phyloP scores from a whole-genome alignment of 2,329 filamentous ascomycete genomes.

The Trichoderma oligosporum region DNA sequence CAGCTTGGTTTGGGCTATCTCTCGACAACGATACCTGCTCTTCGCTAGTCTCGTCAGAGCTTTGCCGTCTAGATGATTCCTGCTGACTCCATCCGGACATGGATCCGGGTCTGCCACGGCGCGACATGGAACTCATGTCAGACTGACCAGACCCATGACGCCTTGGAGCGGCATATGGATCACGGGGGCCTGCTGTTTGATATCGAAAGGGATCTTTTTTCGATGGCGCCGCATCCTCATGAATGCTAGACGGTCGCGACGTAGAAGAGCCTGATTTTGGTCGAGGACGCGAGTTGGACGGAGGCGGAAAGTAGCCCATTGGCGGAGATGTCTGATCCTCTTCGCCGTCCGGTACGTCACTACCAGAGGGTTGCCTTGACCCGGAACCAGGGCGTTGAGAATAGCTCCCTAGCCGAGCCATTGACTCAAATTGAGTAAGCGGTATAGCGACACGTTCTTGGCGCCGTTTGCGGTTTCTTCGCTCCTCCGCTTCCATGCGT shows the following conservation, averaged over 20 bases:
- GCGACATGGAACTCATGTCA: constrained; percentile 28
- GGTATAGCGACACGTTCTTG: constrained; percentile 52
- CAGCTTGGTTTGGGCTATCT: constrained; percentile 23
- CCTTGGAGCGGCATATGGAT: constrained; percentile 35
- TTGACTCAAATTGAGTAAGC: constrained; percentile 48
- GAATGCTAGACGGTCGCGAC: constrained; percentile 37
- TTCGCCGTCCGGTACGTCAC: constrained; percentile 34
- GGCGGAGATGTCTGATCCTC: constrained; percentile 41
- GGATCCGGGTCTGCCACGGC: constrained; percentile 28
- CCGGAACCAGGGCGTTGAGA: neutral
- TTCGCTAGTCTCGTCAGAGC: constrained; percentile 34
- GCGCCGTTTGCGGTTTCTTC: constrained; percentile 37
- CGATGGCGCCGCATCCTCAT: constrained; percentile 26
- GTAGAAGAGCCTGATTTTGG: constrained; percentile 42
- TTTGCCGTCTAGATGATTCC: constrained; percentile 30
- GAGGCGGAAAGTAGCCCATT: constrained; percentile 51
- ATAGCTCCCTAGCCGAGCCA: constrained; percentile 32
- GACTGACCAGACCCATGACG: constrained; percentile 37
- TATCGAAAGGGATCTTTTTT: constrained; percentile 52
- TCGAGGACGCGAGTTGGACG: constrained; percentile 39
- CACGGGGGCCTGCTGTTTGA: constrained; percentile 45
- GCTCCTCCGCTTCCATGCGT: constrained; percentile 50
- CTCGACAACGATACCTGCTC: constrained; percentile 26
- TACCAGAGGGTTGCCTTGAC: constrained; percentile 24
- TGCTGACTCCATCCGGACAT: constrained; percentile 34